phyloP scores from a whole-genome alignment of 2,329 filamentous ascomycete genomes.

The Pseudogymnoascus sp. region DNA sequence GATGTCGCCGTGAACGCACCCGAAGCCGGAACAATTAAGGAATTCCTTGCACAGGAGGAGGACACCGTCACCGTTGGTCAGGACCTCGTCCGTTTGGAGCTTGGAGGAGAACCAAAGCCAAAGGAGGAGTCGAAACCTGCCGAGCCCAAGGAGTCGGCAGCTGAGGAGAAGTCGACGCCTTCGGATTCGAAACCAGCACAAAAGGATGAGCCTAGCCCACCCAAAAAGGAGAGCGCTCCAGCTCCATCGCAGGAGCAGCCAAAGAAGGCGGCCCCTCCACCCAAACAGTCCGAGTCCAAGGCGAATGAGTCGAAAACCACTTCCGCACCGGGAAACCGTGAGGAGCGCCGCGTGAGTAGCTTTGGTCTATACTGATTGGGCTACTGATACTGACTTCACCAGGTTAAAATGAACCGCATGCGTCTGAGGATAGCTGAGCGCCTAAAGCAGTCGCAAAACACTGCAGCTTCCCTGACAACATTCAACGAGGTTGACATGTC shows the following conservation, averaged over 20 bases:
- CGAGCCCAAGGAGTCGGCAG: constrained; percentile 53
- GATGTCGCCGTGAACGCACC: constrained; percentile 95
- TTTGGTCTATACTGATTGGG: not conserved
- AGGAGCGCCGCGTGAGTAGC: constrained; percentile 75
- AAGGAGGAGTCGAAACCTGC: constrained; percentile 46
- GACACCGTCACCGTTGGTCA: constrained; percentile 94
- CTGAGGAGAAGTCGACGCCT: constrained; percentile 49
- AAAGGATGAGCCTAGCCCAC: constrained; percentile 29
- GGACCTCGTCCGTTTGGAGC: constrained; percentile 78
- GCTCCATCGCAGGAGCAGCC: constrained; percentile 32
- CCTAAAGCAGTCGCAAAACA: constrained; percentile 98
- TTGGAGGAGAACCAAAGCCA: constrained; percentile 56
- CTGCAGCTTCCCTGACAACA: constrained; percentile 89
- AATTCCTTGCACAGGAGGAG: constrained; percentile 85
- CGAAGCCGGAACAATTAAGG: constrained; percentile 82
- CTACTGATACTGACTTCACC: constrained; percentile 17
- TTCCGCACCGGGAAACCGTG: constrained; percentile 60
- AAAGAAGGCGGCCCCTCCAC: constrained; percentile 32
- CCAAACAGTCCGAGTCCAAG: constrained; percentile 33
- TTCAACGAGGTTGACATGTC: constrained; percentile 99
- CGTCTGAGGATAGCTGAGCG: constrained; percentile 93
- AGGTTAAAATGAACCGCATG: constrained; percentile 99
- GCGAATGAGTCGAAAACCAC: constrained; percentile 26
- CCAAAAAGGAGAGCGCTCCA: constrained; percentile 35
- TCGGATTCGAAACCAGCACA: constrained; percentile 33